These are phyloP conservation scores for Capronia americana DNA, from an alignment of 2,329 filamentous ascomycete species.

Conservation along the genomic window DNA sequence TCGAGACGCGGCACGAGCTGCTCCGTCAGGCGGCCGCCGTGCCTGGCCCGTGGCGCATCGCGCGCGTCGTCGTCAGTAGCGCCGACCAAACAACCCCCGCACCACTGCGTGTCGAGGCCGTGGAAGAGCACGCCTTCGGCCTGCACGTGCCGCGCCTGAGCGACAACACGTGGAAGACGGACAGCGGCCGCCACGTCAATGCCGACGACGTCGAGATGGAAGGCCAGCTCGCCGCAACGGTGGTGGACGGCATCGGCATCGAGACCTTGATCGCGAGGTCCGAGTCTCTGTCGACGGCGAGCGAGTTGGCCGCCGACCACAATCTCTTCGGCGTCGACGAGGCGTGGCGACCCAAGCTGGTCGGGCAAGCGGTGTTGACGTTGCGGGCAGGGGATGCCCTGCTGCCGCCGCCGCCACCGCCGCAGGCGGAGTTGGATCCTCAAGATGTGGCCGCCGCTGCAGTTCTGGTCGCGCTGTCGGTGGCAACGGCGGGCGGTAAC, in stretches of 20 bases:
- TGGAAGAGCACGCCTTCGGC: constrained; percentile 1
- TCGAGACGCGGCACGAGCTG: constrained; percentile 2
- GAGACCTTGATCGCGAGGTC: not conserved
- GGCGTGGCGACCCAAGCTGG: not conserved
- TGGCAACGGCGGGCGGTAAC: not conserved
- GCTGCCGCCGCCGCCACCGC: no score
- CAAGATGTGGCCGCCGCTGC: not conserved
- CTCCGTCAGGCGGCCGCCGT: not conserved
- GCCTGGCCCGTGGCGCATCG: constrained; percentile 19
- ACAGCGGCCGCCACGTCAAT: not conserved
- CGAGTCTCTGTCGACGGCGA: not conserved
- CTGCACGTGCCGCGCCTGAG: constrained; percentile 3
- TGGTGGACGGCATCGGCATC: not conserved
- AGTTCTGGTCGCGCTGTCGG: not conserved
- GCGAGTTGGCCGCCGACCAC: not conserved
- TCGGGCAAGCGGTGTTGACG: not conserved
- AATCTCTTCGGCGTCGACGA: not conserved
- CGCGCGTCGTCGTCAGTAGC: no score
- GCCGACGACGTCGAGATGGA: not conserved
- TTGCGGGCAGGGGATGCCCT: not conserved
- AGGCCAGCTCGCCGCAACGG: not conserved
- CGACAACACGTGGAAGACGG: not conserved
- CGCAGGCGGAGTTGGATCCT: not conserved
- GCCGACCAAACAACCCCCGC: no score
- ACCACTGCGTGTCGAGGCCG: not conserved